Conservation (phyloP, 2,329 filamentous ascomycete genomes). For the Fusarium pseudograminearum region DNA sequence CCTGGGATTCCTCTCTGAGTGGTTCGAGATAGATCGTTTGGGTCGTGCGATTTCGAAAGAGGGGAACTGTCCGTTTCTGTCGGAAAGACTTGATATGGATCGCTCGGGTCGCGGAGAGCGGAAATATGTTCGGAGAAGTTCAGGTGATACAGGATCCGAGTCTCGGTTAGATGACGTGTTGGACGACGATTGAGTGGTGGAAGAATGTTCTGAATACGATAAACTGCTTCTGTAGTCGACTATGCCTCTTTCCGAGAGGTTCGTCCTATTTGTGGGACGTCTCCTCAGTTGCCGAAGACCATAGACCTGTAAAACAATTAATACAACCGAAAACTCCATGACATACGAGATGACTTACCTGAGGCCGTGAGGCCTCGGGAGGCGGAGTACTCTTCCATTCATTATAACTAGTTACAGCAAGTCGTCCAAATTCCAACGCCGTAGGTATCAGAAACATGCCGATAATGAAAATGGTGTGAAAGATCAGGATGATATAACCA, state of each 20-base stretch:
- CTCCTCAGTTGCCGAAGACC: constrained; percentile 47
- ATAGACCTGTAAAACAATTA: constrained; percentile 64
- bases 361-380: constrained; percentile 18
- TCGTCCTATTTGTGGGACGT: constrained; percentile 41
- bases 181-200: background rate
- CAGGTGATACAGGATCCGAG: constrained; percentile 17
- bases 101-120: constrained; percentile 33
- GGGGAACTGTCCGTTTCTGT: constrained; percentile 11
- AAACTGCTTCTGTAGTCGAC: constrained; percentile 16
- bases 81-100: constrained; percentile 5
- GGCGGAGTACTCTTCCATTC: background rate
- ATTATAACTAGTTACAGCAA: background rate
- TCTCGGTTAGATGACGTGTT: constrained; percentile 16
- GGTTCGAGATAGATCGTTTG: background rate
- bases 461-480: constrained; percentile 69
- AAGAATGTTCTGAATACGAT: background rate
- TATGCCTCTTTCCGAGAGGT: constrained; percentile 21
- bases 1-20: background rate
- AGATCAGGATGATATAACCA: constrained; percentile 74
- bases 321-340: background rate
- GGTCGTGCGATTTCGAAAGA: constrained; percentile 9
- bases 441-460: constrained; percentile 41
- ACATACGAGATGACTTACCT: constrained; percentile 16
- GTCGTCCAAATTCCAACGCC: constrained; percentile 9
- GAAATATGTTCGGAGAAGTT: constrained; percentile 39